phyloP scores from a whole-genome alignment of 108 stramenopile species.

The Conticribra weissflogii region DNA sequence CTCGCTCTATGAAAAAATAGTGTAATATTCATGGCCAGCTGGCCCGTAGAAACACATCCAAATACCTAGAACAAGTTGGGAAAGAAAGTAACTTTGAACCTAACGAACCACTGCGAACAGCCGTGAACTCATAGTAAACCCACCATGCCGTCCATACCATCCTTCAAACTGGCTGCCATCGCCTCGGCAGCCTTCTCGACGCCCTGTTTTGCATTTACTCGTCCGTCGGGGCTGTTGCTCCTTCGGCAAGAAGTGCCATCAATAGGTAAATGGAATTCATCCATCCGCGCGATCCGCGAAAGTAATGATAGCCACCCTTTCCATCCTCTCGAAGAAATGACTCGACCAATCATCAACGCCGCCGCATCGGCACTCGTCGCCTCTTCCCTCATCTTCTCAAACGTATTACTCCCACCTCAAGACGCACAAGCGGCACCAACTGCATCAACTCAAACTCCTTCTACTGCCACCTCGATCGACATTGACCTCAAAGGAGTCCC shows the following conservation, averaged over 20 bases:
- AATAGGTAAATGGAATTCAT: background rate
- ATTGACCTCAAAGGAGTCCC: slow-evolving; percentile 35
- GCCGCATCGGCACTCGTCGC: slow-evolving; percentile 22
- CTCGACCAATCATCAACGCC: slow-evolving; percentile 16
- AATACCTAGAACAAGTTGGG: too few species aligned
- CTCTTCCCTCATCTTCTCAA: slow-evolving; percentile 31
- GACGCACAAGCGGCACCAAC: slow-evolving; percentile 10
- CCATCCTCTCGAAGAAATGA: slow-evolving; percentile 1
- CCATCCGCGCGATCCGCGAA: background rate
- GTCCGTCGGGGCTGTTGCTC: background rate
- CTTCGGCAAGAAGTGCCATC: background rate
- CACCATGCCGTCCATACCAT: background rate
- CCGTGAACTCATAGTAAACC: too few species aligned
- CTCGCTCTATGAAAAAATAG: too few species aligned
- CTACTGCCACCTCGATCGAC: slow-evolving; percentile 33
- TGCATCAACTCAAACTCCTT: background rate
- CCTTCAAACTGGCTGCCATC: background rate
- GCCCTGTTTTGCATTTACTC: background rate
- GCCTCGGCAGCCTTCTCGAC: background rate
- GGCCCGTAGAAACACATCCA: too few species aligned
- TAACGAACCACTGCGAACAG: too few species aligned
- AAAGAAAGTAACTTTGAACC: too few species aligned
- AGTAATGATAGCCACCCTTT: background rate
- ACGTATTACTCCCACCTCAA: slow-evolving; percentile 10
- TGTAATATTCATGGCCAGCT: too few species aligned